Conservation (phyloP, 768 basidiomycete species). For the Phylloporus scabripes region DNA sequence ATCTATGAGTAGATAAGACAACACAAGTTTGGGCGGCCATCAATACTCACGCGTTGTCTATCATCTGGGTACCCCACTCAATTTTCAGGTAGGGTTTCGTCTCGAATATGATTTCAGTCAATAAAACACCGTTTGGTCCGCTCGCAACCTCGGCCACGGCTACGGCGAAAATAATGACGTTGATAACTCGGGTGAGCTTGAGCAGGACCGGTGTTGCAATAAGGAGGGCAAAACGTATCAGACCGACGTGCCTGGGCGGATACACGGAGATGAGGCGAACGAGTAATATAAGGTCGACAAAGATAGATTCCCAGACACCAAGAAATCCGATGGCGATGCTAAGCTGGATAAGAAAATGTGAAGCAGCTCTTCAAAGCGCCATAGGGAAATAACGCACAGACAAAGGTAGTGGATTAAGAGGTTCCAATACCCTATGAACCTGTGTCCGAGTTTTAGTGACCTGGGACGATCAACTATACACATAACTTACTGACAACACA, state of each 20-base stretch:
- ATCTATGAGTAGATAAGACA: not conserved
- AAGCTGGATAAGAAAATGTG: constrained; percentile 3
- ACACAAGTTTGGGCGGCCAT: not conserved
- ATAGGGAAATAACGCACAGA: not conserved
- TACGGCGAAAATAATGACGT: constrained; percentile 20
- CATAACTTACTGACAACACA: constrained; percentile 4
- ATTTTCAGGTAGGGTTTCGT: constrained; percentile 24
- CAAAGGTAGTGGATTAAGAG: constrained; percentile 10
- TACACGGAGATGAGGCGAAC: constrained; percentile 22
- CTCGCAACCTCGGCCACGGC: constrained; percentile 9
- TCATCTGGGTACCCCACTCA: constrained; percentile 27
- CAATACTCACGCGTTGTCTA: constrained; percentile 23
- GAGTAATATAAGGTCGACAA: constrained; percentile 23
- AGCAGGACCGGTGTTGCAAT: constrained; percentile 14
- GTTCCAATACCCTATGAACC: constrained; percentile 22
- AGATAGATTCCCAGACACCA: constrained; percentile 19
- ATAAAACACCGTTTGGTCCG: constrained; percentile 1
- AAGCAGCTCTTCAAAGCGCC: not conserved
- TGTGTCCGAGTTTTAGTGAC: constrained; percentile 4
- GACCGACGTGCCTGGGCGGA: constrained; percentile 8
- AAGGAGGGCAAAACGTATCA: constrained; percentile 8
- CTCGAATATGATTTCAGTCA: constrained; percentile 6
- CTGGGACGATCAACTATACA: too few species aligned
- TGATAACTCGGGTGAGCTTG: constrained; percentile 21
- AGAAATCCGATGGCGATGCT: constrained; percentile 19